Percentiles rank a stretch among this genome's conserved stretches.
These are phyloP conservation scores for Panus rudis DNA, from an alignment of 768 basidiomycete genomes.

Conservation along the genomic window DNA sequence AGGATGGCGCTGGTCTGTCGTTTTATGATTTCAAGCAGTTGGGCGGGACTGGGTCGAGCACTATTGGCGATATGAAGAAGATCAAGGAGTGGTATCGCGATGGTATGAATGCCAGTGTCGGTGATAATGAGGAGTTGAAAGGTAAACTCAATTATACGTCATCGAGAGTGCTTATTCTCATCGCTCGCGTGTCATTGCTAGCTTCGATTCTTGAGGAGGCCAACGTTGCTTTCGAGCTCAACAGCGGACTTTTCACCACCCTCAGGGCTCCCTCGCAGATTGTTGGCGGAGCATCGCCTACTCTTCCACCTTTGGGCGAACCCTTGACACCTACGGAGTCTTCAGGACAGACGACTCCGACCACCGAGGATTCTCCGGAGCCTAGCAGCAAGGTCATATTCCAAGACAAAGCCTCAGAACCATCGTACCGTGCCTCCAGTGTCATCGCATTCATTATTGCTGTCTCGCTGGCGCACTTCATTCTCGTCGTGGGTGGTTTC, in stretches of 20 bases:
- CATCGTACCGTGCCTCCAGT: conserved; percentile 8
- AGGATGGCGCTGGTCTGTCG: conserved; percentile 38
- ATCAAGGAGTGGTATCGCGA: conserved; percentile 67
- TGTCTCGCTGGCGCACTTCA: conserved; percentile 22
- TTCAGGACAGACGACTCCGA: neutral
- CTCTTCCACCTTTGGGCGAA: conserved; percentile 10
- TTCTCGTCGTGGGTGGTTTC: conserved; percentile 24
- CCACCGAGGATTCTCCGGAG: neutral
- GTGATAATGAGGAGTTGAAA: conserved; percentile 26
- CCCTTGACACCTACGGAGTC: conserved; percentile 3
- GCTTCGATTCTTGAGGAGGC: conserved; percentile 25
- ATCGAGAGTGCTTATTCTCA: neutral
- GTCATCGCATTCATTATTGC: conserved; percentile 25
- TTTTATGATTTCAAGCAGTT: conserved; percentile 69
- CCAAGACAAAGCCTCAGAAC: conserved; percentile 6
- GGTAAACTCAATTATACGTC: conserved; percentile 11
- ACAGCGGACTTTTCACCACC: conserved; percentile 24
- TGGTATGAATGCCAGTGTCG: conserved; percentile 32
- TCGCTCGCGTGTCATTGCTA: conserved; percentile 1
- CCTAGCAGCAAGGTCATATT: conserved; percentile 6
- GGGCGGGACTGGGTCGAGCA: conserved; percentile 36
- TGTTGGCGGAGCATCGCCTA: conserved; percentile 5
- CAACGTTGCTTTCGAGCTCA: conserved; percentile 26
- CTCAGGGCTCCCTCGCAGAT: conserved; percentile 15
- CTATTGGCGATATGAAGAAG: conserved; percentile 56